Evolutionary conservation across 106 monocot species (phyloP).

Genomic region (Dendrobium catenatum): DNA sequence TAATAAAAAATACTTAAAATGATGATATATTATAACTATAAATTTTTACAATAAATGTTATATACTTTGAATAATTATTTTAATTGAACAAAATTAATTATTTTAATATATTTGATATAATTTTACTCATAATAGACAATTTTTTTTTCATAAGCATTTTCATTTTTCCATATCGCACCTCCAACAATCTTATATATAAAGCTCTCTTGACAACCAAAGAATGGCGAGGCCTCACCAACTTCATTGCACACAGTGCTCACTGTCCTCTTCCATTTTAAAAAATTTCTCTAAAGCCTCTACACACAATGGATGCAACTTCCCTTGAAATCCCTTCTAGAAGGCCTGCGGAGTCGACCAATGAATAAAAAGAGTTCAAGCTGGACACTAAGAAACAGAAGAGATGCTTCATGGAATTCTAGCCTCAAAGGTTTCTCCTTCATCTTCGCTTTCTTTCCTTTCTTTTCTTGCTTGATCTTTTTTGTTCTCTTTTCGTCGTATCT

Average conservation of each 20-base stretch:
- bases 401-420: not conserved
- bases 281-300: not conserved
- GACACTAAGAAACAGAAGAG: not conserved
- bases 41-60: too few species aligned
- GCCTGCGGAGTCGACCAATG: not conserved
- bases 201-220: too few species aligned
- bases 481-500: slow-evolving; percentile 16
- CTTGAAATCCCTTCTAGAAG: not conserved
- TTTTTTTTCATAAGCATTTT: too few species aligned
- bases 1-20: too few species aligned
- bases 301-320: not conserved
- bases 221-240: not conserved
- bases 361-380: too few species aligned
- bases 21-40: too few species aligned
- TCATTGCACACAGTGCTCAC: not conserved
- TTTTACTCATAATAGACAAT: too few species aligned
- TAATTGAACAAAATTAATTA: too few species aligned
- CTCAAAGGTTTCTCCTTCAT: not conserved
- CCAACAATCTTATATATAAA: too few species aligned
- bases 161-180: too few species aligned
- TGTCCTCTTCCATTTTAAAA: not conserved
- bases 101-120: too few species aligned
- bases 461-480: not conserved
- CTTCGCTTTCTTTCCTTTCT: not conserved
- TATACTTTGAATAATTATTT: too few species aligned